These are phyloP conservation scores for Ceratobasidium sp. DNA, from an alignment of 1,284 basidiomycete genomes.

Conservation along the genomic window DNA sequence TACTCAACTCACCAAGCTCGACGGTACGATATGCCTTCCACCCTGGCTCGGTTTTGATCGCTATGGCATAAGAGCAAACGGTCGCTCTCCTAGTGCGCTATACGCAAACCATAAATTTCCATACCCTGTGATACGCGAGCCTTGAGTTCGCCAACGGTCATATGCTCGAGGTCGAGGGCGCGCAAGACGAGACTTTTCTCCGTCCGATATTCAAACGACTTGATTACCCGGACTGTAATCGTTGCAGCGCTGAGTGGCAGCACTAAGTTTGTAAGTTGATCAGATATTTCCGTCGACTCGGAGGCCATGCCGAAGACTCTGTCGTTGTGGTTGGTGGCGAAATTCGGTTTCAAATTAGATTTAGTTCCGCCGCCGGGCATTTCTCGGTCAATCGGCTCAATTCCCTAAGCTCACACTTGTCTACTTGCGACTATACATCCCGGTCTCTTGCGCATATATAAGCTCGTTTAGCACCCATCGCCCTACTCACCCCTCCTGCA, in stretches of 20 bases:
- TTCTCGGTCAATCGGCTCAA: constrained; percentile 45
- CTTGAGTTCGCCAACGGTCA: constrained; percentile 84
- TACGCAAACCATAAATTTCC: constrained; percentile 32
- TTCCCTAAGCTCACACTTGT: constrained; percentile 33
- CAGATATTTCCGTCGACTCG: constrained; percentile 37
- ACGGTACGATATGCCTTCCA: constrained; percentile 89
- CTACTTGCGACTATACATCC: background rate
- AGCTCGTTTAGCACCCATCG: constrained; percentile 53
- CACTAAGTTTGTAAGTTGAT: constrained; percentile 70
- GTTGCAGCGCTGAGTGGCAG: constrained; percentile 80
- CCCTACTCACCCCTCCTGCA: constrained; percentile 21
- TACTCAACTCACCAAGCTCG: constrained; percentile 68
- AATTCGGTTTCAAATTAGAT: constrained; percentile 1
- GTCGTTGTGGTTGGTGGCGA: background rate
- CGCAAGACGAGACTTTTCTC: constrained; percentile 89
- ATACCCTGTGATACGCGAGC: constrained; percentile 74
- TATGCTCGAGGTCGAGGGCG: constrained; percentile 81
- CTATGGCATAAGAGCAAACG: constrained; percentile 27
- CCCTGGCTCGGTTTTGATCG: constrained; percentile 74
- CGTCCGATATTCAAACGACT: constrained; percentile 93
- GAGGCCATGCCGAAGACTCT: constrained; percentile 1
- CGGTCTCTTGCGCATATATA: constrained; percentile 23
- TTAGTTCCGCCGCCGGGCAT: constrained; percentile 20
- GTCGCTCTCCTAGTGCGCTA: constrained; percentile 40
- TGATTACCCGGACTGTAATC: constrained; percentile 93